Base-by-base conservation (phyloP, 345 rosid species). In the Lagerstroemia speciosa region DNA sequence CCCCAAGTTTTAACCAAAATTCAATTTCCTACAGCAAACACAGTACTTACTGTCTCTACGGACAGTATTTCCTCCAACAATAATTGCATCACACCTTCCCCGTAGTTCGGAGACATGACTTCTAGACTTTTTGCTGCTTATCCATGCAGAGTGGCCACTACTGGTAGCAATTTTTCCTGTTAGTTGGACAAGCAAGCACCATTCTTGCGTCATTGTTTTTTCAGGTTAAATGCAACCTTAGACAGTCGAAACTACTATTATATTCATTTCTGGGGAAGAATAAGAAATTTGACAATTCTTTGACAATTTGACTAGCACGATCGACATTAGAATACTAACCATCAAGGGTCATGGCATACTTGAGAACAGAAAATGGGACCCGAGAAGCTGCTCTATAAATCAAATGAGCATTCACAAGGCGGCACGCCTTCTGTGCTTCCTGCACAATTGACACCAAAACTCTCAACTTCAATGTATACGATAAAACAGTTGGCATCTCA, bases 271-370 rank as follows among this genome's bases (percentile, higher is more conserved):
- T 41, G 1, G 46, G n/a, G 46, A 16, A 41, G 14, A 41, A 9
- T 8, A 16, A 36, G 38, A 41, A 9, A 41, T 41, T 8, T n/a
- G n/a, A n/a, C n/a, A n/a, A n/a, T n/a, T n/a, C n/a, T n/a, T 14
- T 41, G 14, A 41, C 46, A 41, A 41, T 41, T 41, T 16, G 2
- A 41, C 15, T 41, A 16, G 46, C 15, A 41, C 0, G 14, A 9
- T 14, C 26, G 26, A 31, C 46, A n/a, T 11, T 52, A 53, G 4
- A 64, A 37, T 69, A 57, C 84, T 79, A 75, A 93, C 97, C 99
- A 74, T 94, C 97, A 74, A 91, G 90, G 64, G 97, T 89, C 91
- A 94, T 94, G 31, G 99, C 99, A 79, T 91, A 94, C 87, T 94
- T 94, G 58, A 94, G 90, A 76, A 89, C 83, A 67, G 96, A 91